These are phyloP conservation scores for Danielozyma ontarioensis DNA, from an alignment of 805 yeast genomes.

Conservation along the genomic window DNA sequence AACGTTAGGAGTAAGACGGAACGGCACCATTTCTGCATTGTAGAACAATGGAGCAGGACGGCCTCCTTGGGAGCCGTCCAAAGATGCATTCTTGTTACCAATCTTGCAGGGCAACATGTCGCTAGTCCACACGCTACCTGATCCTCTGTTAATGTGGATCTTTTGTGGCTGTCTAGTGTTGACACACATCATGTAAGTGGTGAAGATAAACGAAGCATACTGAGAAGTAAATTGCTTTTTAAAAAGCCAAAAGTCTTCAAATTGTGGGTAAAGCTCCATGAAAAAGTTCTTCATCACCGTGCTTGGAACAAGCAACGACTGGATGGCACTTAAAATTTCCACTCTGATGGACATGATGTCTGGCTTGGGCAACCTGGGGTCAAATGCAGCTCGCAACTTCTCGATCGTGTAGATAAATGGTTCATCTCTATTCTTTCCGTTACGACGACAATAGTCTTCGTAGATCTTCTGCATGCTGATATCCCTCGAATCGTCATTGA, in stretches of 20 bases:
- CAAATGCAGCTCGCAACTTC: conserved; percentile 87
- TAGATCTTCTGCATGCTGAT: conserved; percentile 77
- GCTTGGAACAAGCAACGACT: conserved; percentile 79
- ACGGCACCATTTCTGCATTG: conserved; percentile 91
- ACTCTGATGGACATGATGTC: conserved; percentile 84
- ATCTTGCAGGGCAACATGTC: conserved; percentile 92
- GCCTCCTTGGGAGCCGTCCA: conserved; percentile 44
- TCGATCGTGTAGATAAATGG: conserved; percentile 84
- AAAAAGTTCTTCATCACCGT: conserved; percentile 79
- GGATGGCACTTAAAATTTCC: conserved; percentile 88
- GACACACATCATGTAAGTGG: conserved; percentile 92
- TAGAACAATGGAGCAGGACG: conserved; percentile 78
- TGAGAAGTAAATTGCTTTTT: conserved; percentile 92
- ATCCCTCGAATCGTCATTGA: conserved; percentile 75
- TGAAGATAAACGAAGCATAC: conserved; percentile 87
- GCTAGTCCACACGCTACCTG: conserved; percentile 89
- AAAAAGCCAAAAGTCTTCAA: conserved; percentile 96
- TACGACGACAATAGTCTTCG: conserved; percentile 76
- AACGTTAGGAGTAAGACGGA: conserved; percentile 92
- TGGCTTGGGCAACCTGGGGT: conserved; percentile 89
- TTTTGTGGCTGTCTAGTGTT: conserved; percentile 92
- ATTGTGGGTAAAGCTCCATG: conserved; percentile 60
- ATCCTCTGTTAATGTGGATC: conserved; percentile 71
- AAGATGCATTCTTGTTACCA: conserved; percentile 48
- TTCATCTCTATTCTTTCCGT: conserved; percentile 75